These are phyloP conservation scores for Fusarium austroafricanum DNA, from an alignment of 2,329 filamentous ascomycete genomes.

Conservation along the genomic window DNA sequence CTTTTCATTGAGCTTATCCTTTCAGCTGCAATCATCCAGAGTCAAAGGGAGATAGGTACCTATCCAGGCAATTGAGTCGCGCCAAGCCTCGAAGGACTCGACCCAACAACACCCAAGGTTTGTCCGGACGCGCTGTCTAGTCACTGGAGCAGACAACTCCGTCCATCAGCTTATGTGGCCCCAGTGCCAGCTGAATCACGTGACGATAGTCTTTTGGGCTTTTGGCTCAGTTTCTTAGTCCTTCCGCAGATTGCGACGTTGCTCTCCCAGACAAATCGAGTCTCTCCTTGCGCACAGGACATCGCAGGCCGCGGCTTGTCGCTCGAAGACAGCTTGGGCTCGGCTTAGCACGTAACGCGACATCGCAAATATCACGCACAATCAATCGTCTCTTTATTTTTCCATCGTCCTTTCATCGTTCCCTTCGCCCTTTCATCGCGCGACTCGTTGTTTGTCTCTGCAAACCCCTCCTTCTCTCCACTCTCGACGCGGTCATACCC, in stretches of 20 bases:
- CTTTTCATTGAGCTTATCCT: background rate
- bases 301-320: constrained; percentile 48
- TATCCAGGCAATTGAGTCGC: background rate
- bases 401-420: background rate
- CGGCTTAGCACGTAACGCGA: constrained; percentile 42
- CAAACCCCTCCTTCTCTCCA: constrained; percentile 46
- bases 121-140: constrained; percentile 14
- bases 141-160: background rate
- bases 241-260: constrained; percentile 46
- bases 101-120: constrained; percentile 7
- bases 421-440: constrained; percentile 16
- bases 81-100: constrained; percentile 7
- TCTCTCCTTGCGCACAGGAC: constrained; percentile 46
- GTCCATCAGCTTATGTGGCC: constrained; percentile 37
- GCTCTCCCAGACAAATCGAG: constrained; percentile 42
- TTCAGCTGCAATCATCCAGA: background rate
- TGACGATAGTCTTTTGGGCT: constrained; percentile 36
- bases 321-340: constrained; percentile 47
- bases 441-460: constrained; percentile 36
- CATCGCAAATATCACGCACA: constrained; percentile 15
- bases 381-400: constrained; percentile 8
- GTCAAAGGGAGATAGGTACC: background rate
- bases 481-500: constrained; percentile 43
- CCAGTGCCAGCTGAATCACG: constrained; percentile 30
- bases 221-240: constrained; percentile 42